A percentile compares a stretch with the other conserved stretches of the same genome.
These are phyloP conservation scores for Graphilbum sp. DNA, from an alignment of 2,329 filamentous ascomycete species.

Conservation along the genomic window DNA sequence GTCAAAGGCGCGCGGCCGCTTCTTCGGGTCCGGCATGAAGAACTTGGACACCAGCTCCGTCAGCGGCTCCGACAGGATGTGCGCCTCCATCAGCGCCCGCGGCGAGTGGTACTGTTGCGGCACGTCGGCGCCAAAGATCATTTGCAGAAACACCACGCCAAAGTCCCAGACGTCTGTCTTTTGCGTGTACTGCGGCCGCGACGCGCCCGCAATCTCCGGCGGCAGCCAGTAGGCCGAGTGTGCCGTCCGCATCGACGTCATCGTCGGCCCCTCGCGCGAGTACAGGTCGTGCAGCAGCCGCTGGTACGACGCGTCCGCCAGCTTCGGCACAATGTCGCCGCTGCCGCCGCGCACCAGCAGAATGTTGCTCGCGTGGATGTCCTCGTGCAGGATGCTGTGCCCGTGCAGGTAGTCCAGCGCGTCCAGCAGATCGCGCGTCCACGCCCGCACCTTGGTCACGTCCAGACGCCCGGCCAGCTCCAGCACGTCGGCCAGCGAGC, in stretches of 20 bases:
- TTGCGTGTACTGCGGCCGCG: constrained; percentile 45
- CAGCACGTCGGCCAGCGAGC: constrained; percentile 66
- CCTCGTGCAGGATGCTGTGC: constrained; percentile 67
- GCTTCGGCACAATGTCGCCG: constrained; percentile 55
- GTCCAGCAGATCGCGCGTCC: constrained; percentile 84
- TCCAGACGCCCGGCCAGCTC: constrained; percentile 62
- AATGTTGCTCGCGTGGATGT: constrained; percentile 66
- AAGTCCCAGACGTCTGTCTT: constrained; percentile 95
- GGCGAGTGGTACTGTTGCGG: constrained; percentile 67
- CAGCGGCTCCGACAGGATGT: constrained; percentile 57
- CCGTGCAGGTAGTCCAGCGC: constrained; percentile 77
- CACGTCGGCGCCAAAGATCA: constrained; percentile 75
- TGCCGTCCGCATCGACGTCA: constrained; percentile 39
- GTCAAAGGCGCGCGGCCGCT: constrained; percentile 68
- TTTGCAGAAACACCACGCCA: constrained; percentile 79
- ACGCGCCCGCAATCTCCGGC: constrained; percentile 52
- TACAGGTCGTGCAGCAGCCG: constrained; percentile 46
- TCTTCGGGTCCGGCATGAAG: constrained; percentile 72
- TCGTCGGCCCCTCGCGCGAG: constrained; percentile 29
- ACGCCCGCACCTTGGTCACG: constrained; percentile 62
- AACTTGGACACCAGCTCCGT: constrained; percentile 69
- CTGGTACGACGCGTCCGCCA: constrained; percentile 60
- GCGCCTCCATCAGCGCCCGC: constrained; percentile 50
- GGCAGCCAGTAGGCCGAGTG: constrained; percentile 73
- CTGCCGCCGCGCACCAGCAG: constrained; percentile 55